These are phyloP conservation scores for Inga leiocalycina DNA, from an alignment of 306 rosid genomes.

Conservation along the genomic window DNA sequence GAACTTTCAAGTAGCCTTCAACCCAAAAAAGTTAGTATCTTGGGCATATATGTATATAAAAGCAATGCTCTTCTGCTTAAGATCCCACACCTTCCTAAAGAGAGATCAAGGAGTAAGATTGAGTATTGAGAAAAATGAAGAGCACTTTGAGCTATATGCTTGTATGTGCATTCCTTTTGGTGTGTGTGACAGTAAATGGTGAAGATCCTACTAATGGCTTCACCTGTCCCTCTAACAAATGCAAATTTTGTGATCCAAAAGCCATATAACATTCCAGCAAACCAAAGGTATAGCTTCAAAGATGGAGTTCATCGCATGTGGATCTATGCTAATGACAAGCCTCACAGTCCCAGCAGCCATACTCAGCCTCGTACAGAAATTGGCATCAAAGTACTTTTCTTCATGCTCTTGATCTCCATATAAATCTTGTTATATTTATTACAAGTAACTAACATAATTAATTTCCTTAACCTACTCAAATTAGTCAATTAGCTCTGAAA, in stretches of 20 bases:
- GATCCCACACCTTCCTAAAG: neutral
- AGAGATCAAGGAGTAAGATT: neutral
- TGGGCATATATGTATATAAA: neutral
- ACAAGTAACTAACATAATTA: no score
- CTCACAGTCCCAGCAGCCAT: conserved; percentile 28
- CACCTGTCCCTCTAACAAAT: conserved; percentile 43
- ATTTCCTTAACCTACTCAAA: no score
- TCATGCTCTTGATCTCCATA: neutral
- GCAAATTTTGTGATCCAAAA: conserved; percentile 40
- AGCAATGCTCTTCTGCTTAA: neutral
- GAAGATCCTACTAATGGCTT: conserved; percentile 53
- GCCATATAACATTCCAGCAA: conserved; percentile 45
- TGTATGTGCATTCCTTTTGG: neutral
- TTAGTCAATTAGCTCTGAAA: no score
- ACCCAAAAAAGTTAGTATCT: neutral
- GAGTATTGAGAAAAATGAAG: conserved; percentile 1
- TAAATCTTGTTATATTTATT: neutral
- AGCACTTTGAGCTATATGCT: conserved; percentile 1
- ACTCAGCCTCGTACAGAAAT: conserved; percentile 59
- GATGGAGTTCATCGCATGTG: conserved; percentile 45
- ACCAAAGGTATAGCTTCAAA: conserved; percentile 35
- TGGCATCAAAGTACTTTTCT: conserved; percentile 34
- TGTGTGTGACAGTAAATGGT: conserved; percentile 3
- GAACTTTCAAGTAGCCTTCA: neutral
- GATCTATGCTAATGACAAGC: conserved; percentile 56